Percentiles rank a stretch among this genome's conserved stretches.
phyloP scores from a whole-genome alignment of 495 filamentous ascomycete genomes.

The Annulohypoxylon maeteangense region DNA sequence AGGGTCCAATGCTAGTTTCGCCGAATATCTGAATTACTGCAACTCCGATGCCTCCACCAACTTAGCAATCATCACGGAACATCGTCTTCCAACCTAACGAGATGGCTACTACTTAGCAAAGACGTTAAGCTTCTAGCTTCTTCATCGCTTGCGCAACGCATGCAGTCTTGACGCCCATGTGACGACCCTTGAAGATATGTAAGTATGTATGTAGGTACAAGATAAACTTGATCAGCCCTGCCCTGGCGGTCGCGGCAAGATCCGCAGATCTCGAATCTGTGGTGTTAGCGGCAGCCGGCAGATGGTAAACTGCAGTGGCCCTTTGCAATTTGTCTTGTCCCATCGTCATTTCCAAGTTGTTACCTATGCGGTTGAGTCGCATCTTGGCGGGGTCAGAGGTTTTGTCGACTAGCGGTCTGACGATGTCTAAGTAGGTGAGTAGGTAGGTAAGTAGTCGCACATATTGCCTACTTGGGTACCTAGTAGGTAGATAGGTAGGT shows the following conservation, averaged over 20 bases:
- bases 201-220: neutral
- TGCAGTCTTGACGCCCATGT: neutral
- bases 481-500: neutral
- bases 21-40: neutral
- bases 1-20: neutral
- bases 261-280: slow-evolving; percentile 7
- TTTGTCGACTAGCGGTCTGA: neutral
- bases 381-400: neutral
- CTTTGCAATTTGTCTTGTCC: neutral
- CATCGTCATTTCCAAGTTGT: neutral
- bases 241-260: slow-evolving; percentile 2
- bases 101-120: neutral
- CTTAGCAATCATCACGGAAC: neutral
- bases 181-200: neutral
- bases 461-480: too few relatives aligned
- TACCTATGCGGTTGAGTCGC: neutral
- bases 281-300: neutral
- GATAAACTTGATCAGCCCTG: neutral
- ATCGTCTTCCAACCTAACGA: neutral
- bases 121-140: neutral
- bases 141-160: neutral
- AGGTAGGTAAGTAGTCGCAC: too few relatives aligned
- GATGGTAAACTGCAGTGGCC: neutral
- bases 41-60: neutral
- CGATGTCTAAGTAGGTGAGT: neutral